phyloP scores from a whole-genome alignment of 2,329 filamentous ascomycete genomes.

The Colletotrichum nymphaeae region DNA sequence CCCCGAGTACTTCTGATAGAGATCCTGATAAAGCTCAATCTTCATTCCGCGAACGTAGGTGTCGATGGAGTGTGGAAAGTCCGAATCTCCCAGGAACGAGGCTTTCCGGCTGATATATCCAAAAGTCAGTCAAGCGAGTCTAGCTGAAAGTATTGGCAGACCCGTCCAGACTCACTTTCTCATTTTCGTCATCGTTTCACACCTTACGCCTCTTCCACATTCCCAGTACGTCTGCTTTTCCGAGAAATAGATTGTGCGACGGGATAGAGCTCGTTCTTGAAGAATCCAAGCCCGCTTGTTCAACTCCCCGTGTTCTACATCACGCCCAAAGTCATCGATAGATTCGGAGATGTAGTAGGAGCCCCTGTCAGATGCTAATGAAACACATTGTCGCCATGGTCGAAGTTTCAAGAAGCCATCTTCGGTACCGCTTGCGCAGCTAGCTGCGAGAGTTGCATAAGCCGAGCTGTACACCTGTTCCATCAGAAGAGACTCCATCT shows the following conservation, averaged over 20 bases:
- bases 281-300: constrained; percentile 52
- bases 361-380: not conserved
- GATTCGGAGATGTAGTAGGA: constrained; percentile 38
- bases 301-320: constrained; percentile 45
- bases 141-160: not conserved
- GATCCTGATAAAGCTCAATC: constrained; percentile 5
- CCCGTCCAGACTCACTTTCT: constrained; percentile 49
- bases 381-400: not conserved
- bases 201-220: constrained; percentile 48
- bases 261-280: constrained; percentile 50
- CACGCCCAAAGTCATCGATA: constrained; percentile 47
- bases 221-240: constrained; percentile 50
- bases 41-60: not conserved
- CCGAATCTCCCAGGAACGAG: constrained; percentile 1
- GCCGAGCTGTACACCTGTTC: constrained; percentile 19
- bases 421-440: not conserved
- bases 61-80: not conserved
- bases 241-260: constrained; percentile 51
- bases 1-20: constrained; percentile 5
- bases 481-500: constrained; percentile 30
- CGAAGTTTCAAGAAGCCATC: constrained; percentile 5
- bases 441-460: not conserved
- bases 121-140: not conserved
- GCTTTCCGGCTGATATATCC: not conserved
- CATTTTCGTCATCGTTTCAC: constrained; percentile 47